Evolutionary conservation across 345 rosid genomes (phyloP).

Genomic region (Conringia planisiliqua): DNA sequence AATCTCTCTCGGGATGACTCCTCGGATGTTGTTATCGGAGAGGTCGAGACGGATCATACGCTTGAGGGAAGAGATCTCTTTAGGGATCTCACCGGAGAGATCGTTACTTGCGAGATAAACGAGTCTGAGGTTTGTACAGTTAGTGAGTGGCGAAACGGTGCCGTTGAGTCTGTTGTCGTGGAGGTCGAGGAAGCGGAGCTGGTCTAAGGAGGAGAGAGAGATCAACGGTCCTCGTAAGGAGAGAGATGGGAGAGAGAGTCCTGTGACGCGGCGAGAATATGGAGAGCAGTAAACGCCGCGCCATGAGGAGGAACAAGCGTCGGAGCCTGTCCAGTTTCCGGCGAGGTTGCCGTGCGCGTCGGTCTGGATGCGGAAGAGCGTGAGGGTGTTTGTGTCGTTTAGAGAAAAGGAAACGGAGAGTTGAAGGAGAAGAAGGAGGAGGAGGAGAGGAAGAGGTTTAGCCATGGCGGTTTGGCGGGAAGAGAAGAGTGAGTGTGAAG

Average conservation of each 20-base stretch:
- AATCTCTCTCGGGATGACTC: slow-evolving; percentile 51
- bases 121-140: slow-evolving; percentile 70
- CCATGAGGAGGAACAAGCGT: slow-evolving; percentile 71
- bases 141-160: slow-evolving; percentile 50
- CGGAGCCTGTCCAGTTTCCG: slow-evolving; percentile 71
- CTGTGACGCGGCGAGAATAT: slow-evolving; percentile 39
- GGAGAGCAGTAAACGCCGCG: slow-evolving; percentile 74
- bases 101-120: slow-evolving; percentile 76
- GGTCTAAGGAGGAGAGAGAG: slow-evolving; percentile 63
- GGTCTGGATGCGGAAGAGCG: slow-evolving; percentile 71
- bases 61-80: slow-evolving; percentile 50
- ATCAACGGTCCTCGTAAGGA: slow-evolving; percentile 76
- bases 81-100: slow-evolving; percentile 71
- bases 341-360: slow-evolving; percentile 82
- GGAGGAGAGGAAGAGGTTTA: slow-evolving; percentile 9
- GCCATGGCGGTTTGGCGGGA: slow-evolving; percentile 40
- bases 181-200: slow-evolving; percentile 84
- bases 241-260: slow-evolving; percentile 63
- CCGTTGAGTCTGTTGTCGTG: slow-evolving; percentile 85
- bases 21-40: slow-evolving; percentile 79
- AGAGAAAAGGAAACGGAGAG: slow-evolving; percentile 21
- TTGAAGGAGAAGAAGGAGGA: slow-evolving; percentile 10
- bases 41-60: slow-evolving; percentile 69
- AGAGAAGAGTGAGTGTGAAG: slow-evolving; percentile 34
- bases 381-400: slow-evolving; percentile 74